These are phyloP conservation scores for Xylariaceae sp. DNA, from an alignment of 2,329 filamentous ascomycete species.

Conservation along the genomic window DNA sequence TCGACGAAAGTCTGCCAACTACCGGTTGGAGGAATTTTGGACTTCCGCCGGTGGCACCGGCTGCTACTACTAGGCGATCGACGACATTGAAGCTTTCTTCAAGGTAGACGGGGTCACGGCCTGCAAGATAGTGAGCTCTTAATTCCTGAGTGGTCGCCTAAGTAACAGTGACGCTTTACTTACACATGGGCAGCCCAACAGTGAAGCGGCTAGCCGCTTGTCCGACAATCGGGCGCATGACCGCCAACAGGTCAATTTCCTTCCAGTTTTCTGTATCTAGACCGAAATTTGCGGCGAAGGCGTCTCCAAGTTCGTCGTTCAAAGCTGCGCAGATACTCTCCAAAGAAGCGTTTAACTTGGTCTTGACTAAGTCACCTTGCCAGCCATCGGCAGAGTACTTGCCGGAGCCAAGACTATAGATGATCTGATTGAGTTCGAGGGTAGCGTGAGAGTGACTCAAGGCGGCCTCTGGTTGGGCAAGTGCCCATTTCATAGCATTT, in stretches of 20 bases:
- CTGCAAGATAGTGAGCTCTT: not conserved
- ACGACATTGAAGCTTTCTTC: not conserved
- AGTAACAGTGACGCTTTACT: too few relatives aligned
- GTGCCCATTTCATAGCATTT: conserved; percentile 2
- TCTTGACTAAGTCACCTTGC: conserved; percentile 28
- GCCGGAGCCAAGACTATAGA: conserved; percentile 33
- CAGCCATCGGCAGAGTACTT: conserved; percentile 6
- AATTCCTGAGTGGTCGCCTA: too few relatives aligned
- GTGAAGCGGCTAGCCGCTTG: conserved; percentile 15
- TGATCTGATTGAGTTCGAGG: conserved; percentile 33
- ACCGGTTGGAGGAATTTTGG: not conserved
- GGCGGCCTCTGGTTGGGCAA: conserved; percentile 6
- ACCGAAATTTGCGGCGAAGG: conserved; percentile 31
- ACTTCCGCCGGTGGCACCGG: not conserved
- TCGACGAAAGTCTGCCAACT: not conserved
- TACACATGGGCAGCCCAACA: conserved; percentile 20
- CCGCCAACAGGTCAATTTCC: conserved; percentile 24
- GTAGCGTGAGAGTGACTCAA: conserved; percentile 33
- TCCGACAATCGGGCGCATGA: conserved; percentile 24
- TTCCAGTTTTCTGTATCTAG: conserved; percentile 29
- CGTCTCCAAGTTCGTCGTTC: conserved; percentile 29
- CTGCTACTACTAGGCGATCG: not conserved
- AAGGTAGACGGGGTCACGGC: conserved; percentile 33
- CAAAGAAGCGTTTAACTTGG: conserved; percentile 28
- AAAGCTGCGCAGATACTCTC: conserved; percentile 28